Base-by-base conservation (phyloP, 345 rosid genomes). In the Iberis pinnata region DNA sequence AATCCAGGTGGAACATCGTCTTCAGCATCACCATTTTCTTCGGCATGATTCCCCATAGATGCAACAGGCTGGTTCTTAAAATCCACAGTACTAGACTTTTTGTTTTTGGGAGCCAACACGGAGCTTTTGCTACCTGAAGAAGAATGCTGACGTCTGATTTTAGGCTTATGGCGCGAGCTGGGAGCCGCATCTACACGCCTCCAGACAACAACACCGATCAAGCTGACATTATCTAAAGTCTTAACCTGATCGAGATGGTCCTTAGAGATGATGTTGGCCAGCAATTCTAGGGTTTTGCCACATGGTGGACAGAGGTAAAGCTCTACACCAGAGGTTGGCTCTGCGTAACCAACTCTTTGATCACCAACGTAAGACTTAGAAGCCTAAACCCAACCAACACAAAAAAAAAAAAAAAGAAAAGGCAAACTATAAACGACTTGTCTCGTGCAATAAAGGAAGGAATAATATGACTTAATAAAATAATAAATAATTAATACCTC, bases 1-100 rank as follows among this genome's bases (percentile, higher is more conserved):
- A 92, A 92, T 18, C 98, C 98, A 2, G 97, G 98, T 15, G 97
- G 98, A 19, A 85, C 73, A 26, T 86, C 98, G 13, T 74, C 95
- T 15, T 63, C 66, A 12, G 16, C 64, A 22, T 7, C 18, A 26
- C 48, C 52, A 60, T n/a, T n/a, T n/a, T n/a, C n/a, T n/a, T n/a
- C n/a, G 18, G 40, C 24, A 43, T 38, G 60, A 58, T 11, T 58
- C 27, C 43, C 27, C 8, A 19, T 8, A 5, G 70, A 36, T 7
- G 43, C 35, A 44, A 37, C 33, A 57, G 64, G 47, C 9, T 25
- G 39, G 51, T 26, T 65, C 40, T 6, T 43, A 22, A 52, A 49
- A 58, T 37, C 37, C 22, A 37, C 36, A 50, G 7, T 27, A 4
- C 14, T 38, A 20, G 60, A 13, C 17, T 14, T 61, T 53, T 47